Percentiles rank a stretch among this genome's conserved stretches.
phyloP scores from a whole-genome alignment of 2,329 filamentous ascomycete genomes.

The Colletotrichum liaoningense region DNA sequence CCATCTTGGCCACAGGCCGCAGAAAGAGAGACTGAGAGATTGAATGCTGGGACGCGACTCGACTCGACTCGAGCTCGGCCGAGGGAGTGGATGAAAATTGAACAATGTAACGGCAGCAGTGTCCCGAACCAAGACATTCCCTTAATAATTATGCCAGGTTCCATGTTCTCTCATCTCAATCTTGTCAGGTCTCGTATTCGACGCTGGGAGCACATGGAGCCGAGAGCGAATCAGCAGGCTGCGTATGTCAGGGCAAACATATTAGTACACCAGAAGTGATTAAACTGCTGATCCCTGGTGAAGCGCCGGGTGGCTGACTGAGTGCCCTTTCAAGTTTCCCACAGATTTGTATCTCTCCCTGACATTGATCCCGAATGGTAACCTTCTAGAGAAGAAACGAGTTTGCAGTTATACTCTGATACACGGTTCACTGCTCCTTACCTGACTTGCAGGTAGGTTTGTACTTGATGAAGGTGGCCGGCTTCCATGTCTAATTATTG shows the following conservation, averaged over 20 bases:
- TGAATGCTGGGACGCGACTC: background rate
- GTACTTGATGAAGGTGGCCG: background rate
- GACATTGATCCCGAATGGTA: background rate
- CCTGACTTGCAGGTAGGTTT: no score
- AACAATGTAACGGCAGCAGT: constrained; percentile 1
- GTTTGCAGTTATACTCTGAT: background rate
- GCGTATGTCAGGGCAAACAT: background rate
- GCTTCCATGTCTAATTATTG: background rate
- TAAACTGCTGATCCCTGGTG: constrained; percentile 4
- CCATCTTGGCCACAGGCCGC: background rate
- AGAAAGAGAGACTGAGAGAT: no score
- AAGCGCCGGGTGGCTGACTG: constrained; percentile 26
- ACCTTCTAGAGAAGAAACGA: background rate
- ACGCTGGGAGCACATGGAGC: background rate
- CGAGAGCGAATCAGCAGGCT: constrained; percentile 12
- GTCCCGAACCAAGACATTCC: constrained; percentile 8
- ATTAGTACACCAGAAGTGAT: constrained; percentile 5
- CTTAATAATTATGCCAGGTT: background rate
- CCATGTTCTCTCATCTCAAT: background rate
- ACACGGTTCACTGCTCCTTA: background rate
- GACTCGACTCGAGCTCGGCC: background rate
- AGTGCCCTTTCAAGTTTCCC: constrained; percentile 3
- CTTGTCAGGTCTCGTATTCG: constrained; percentile 18
- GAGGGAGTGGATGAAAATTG: background rate
- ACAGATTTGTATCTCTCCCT: constrained; percentile 12